Evolutionary conservation across 2,329 filamentous ascomycete genomes (phyloP), one percentile per base, ranked within the genome.

Genomic region (Aspergillus fumigatiaffinis): DNA sequence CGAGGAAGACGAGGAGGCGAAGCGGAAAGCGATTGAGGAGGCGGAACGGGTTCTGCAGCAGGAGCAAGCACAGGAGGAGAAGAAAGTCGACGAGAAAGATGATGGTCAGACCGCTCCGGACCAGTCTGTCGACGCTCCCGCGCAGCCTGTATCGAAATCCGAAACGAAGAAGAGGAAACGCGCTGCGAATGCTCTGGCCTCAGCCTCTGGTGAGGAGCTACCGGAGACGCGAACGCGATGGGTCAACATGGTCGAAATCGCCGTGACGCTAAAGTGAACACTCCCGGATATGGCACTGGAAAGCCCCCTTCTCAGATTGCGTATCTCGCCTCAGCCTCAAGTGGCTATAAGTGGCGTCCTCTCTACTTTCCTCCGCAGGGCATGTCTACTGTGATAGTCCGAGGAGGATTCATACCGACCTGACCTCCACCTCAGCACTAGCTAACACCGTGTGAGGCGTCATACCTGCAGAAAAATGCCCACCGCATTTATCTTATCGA

Each of bases 161-260:
- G 62, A 57, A 6, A 50, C 59, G 29, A 71, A 71, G 57, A 72
- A 72, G 54, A 62, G 68, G 20, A 74, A 73, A 52, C 66, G 65
- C 7, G 58, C 66, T 20, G 57, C 56, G 1, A 56, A 56, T 29
- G 52, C 63, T 26, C 59, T 54, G 14, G 62, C 65, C 29, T 61
- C 67, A 20, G 66, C 71, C n/a, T 66, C 60, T 2, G 73, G 77
- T 20, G 63, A 60, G 4, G 75, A 79, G 52, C 54, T 78, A 44
- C 76, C 77, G 0, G 77, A 79, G 62, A 73, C 75, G 8, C 68
- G 77, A 23, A 75, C 76, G 10, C 71, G 77, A 51, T 79, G 76
- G 76, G 69, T 80, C 42, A 79, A 79, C 62, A 77, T 74, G 63
- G 75, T 80, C 17, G 76, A 80, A 55, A 68, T 80, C 53, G 73